phyloP scores from a whole-genome alignment of 305 asterid species.

The Galium porrigens region DNA sequence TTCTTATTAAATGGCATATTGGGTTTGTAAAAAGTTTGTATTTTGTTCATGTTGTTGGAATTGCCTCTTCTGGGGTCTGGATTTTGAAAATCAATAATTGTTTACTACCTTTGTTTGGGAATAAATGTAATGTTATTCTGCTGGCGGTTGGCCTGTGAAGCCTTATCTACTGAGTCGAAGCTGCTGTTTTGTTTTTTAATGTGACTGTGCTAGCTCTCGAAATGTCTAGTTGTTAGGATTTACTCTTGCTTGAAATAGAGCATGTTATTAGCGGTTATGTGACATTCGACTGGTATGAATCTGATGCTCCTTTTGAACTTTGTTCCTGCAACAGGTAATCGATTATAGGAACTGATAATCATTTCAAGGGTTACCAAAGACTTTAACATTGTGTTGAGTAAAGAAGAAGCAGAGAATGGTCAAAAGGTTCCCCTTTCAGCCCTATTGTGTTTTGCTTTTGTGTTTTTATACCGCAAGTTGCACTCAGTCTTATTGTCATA shows the following conservation, averaged over 20 bases:
- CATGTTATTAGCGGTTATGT: neutral
- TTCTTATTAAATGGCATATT: conserved; percentile 1
- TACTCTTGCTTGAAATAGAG: neutral
- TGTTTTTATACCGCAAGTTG: conserved; percentile 10
- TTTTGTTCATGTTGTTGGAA: neutral
- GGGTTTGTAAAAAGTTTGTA: neutral
- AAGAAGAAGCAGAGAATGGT: conserved; percentile 52
- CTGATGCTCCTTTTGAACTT: neutral
- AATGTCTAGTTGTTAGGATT: neutral
- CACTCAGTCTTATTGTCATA: neutral
- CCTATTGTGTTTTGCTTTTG: neutral
- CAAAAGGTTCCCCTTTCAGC: conserved; percentile 36
- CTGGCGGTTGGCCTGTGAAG: neutral
- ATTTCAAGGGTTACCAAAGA: neutral
- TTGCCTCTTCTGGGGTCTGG: neutral
- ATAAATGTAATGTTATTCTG: neutral
- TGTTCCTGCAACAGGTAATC: conserved; percentile 6
- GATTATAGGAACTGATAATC: conserved; percentile 8
- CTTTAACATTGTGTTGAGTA: conserved; percentile 16
- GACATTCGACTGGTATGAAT: neutral
- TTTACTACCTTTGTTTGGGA: conserved; percentile 2
- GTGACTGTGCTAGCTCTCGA: neutral
- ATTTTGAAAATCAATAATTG: neutral
- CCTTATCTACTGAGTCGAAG: neutral
- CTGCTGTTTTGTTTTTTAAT: neutral